A percentile compares a stretch with the other conserved stretches of the same genome.
Conservation (phyloP, 352 stramenopile species). For the Globisporangium nodosum region DNA sequence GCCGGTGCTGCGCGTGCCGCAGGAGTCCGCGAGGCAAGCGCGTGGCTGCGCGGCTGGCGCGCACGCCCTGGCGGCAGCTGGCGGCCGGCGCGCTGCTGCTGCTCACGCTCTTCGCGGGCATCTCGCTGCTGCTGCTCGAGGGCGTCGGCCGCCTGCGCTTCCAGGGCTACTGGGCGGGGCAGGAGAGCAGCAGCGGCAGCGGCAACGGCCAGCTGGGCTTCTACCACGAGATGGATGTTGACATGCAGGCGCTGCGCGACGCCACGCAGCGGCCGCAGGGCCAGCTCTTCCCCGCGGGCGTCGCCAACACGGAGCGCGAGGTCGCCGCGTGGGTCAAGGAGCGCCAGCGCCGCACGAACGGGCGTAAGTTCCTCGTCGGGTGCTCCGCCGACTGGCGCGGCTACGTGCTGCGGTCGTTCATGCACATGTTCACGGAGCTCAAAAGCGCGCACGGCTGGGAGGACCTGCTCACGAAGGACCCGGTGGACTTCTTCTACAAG, state of each 20-base stretch:
- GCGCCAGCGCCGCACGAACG: conserved; percentile 59
- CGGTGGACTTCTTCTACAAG: conserved; percentile 56
- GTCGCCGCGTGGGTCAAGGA: conserved; percentile 59
- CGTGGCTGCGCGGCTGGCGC: neutral
- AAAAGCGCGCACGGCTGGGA: conserved; percentile 60
- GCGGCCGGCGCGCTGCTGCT: neutral
- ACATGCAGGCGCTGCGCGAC: conserved; percentile 48
- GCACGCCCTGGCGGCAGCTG: conserved; percentile 1
- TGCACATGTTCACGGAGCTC: conserved; percentile 64
- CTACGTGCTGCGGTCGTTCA: conserved; percentile 61
- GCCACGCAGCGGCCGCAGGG: conserved; percentile 24
- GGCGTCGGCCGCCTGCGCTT: conserved; percentile 45
- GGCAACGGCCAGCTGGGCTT: conserved; percentile 59
- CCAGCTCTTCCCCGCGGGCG: conserved; percentile 35
- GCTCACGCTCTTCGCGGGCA: conserved; percentile 22
- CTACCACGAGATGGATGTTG: conserved; percentile 77
- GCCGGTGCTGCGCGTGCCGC: neutral
- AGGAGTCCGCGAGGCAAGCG: conserved; percentile 2
- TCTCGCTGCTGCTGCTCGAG: conserved; percentile 36
- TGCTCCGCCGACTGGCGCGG: conserved; percentile 55
- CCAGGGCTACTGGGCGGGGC: conserved; percentile 32
- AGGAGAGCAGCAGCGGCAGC: conserved; percentile 29
- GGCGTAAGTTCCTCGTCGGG: conserved; percentile 62
- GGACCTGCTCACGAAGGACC: conserved; percentile 49
- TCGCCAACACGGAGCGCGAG: conserved; percentile 33